Conservation (phyloP, 2,329 filamentous ascomycete genomes). For the Pyricularia grisea region DNA sequence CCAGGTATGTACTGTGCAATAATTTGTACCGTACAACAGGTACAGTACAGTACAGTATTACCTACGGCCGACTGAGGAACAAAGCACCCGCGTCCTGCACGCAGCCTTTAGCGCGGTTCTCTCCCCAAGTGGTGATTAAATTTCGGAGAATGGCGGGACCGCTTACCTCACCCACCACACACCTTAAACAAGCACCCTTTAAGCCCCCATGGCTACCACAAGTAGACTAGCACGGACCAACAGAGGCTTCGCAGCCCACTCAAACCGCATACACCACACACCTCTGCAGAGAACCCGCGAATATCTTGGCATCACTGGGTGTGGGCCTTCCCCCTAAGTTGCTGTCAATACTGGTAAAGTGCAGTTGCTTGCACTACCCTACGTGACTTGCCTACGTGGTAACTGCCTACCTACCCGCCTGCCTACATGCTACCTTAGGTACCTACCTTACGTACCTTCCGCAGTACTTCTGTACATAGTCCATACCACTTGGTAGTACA, state of each 20-base stretch:
- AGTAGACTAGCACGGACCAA: neutral
- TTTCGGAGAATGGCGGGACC: neutral
- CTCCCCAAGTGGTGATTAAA: neutral
- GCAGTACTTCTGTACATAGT: too few species aligned
- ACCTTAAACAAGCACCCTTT: neutral
- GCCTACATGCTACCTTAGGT: too few species aligned
- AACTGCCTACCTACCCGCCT: too few species aligned
- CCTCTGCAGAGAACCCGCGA: neutral
- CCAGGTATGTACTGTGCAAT: neutral
- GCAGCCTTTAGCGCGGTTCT: neutral
- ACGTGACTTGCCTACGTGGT: too few species aligned
- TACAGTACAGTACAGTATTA: neutral
- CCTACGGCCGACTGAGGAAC: neutral
- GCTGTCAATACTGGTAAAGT: neutral
- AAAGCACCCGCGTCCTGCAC: neutral
- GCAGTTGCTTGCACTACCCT: neutral
- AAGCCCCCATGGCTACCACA: neutral
- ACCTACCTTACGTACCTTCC: too few species aligned
- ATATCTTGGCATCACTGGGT: neutral
- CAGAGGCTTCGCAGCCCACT: neutral
- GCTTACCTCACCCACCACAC: neutral
- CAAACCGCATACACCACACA: neutral
- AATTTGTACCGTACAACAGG: neutral
- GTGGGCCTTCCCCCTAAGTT: neutral
- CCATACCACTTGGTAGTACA: too few species aligned